These are phyloP conservation scores for Aspergillus luchuensis DNA, from an alignment of 2,329 filamentous ascomycete genomes.

Conservation along the genomic window DNA sequence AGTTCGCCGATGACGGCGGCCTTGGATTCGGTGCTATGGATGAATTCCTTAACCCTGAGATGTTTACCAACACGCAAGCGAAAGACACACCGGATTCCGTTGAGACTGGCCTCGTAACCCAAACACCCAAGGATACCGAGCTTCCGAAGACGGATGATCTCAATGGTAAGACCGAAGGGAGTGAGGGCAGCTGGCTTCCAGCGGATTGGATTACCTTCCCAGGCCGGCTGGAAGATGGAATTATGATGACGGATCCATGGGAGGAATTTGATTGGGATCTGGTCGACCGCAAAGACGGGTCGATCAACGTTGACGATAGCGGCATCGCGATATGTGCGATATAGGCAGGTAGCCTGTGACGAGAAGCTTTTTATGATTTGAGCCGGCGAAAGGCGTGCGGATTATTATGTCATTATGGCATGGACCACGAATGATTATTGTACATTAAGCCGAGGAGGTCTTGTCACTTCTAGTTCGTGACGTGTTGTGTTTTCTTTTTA, in stretches of 20 bases:
- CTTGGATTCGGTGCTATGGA: constrained; percentile 41
- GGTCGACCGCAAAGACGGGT: constrained; percentile 34
- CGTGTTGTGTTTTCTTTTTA: neutral
- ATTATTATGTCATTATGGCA: constrained; percentile 17
- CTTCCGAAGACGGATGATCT: constrained; percentile 35
- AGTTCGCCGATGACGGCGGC: constrained; percentile 32
- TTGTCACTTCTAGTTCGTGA: constrained; percentile 12
- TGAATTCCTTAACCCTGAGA: constrained; percentile 41
- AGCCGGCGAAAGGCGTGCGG: constrained; percentile 16
- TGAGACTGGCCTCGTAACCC: constrained; percentile 36
- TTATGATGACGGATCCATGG: constrained; percentile 32
- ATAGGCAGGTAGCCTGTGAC: constrained; percentile 16
- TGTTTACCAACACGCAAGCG: constrained; percentile 35
- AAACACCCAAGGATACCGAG: constrained; percentile 43
- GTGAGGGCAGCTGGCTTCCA: constrained; percentile 35
- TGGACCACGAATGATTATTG: constrained; percentile 23
- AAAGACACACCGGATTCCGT: constrained; percentile 43
- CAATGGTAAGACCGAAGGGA: constrained; percentile 30
- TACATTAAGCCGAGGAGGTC: constrained; percentile 19
- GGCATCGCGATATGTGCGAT: constrained; percentile 32
- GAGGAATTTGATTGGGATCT: constrained; percentile 45
- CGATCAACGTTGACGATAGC: constrained; percentile 28
- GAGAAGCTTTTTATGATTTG: constrained; percentile 13
- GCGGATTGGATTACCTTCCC: constrained; percentile 38
- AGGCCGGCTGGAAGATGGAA: constrained; percentile 27